These are phyloP conservation scores for Fusarium coffeatum DNA, from an alignment of 2,329 filamentous ascomycete genomes.

Conservation along the genomic window DNA sequence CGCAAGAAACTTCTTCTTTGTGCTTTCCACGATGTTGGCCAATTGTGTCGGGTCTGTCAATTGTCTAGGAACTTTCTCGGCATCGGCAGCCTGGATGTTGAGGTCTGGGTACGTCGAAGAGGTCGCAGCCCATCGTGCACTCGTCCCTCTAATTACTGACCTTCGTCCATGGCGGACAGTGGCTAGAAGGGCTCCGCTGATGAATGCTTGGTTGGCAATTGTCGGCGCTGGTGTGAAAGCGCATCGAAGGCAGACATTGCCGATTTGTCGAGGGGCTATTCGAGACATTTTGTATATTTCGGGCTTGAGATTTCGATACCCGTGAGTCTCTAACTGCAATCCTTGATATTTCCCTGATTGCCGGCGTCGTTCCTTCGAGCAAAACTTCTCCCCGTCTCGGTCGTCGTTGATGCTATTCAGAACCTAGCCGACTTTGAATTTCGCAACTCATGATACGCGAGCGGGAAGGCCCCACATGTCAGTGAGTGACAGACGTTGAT, in stretches of 20 bases:
- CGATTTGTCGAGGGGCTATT: conserved; percentile 48
- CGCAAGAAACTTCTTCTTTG: conserved; percentile 57
- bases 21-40: conserved; percentile 56
- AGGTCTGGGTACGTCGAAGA: conserved; percentile 37
- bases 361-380: background rate
- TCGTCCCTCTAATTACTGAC: conserved; percentile 14
- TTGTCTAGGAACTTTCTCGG: conserved; percentile 40
- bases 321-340: background rate
- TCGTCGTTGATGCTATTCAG: conserved; percentile 24
- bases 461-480: conserved; percentile 24
- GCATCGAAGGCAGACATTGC: conserved; percentile 60
- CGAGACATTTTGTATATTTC: conserved; percentile 53
- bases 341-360: background rate
- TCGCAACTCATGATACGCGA: conserved; percentile 23
- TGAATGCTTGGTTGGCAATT: conserved; percentile 41
- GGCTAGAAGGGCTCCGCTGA: conserved; percentile 41
- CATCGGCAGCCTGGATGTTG: conserved; percentile 27
- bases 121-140: conserved; percentile 47
- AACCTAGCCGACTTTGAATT: conserved; percentile 21
- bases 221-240: conserved; percentile 49
- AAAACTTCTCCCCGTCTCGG: conserved; percentile 9
- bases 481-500: conserved; percentile 11
- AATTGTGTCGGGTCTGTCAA: conserved; percentile 56
- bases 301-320: background rate
- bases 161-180: conserved; percentile 26